Percentiles rank a stretch among this genome's conserved stretches.
Conservation (phyloP, 2,329 filamentous ascomycete genomes). For the Colletotrichum lentis region DNA sequence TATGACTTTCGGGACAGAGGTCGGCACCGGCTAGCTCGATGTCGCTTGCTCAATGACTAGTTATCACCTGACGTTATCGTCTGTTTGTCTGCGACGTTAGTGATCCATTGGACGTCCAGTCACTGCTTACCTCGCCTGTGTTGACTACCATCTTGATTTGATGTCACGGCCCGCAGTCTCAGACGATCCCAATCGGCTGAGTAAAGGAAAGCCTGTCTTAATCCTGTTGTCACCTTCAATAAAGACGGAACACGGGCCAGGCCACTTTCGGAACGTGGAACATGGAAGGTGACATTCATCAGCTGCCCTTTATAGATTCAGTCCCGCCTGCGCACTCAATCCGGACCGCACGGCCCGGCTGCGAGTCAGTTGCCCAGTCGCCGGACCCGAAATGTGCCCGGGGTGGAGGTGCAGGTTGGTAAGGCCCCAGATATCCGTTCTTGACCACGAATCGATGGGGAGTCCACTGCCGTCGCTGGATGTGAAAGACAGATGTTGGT, state of each 20-base stretch:
- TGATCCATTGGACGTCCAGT: neutral
- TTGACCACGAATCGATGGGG: neutral
- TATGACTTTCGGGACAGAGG: conserved; percentile 3
- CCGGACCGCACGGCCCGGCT: neutral
- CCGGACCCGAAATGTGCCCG: neutral
- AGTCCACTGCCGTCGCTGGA: neutral
- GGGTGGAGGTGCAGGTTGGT: neutral
- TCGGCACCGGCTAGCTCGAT: neutral
- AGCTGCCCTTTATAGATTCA: neutral
- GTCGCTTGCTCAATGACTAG: conserved; percentile 14
- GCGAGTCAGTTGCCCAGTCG: conserved; percentile 1
- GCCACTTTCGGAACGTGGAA: conserved; percentile 8
- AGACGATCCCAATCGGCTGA: neutral
- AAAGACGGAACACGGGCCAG: conserved; percentile 17
- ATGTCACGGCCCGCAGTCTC: conserved; percentile 7
- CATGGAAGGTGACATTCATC: conserved; percentile 1
- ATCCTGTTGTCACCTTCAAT: conserved; percentile 7
- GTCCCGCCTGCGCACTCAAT: conserved; percentile 1
- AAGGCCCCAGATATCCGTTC: neutral
- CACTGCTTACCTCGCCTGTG: neutral
- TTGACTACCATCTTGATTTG: neutral
- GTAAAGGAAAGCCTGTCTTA: neutral
- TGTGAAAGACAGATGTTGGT: neutral
- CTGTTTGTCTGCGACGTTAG: neutral
- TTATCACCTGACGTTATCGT: neutral